These are phyloP conservation scores for Pilasporangium apinafurcum DNA, from an alignment of 352 stramenopile species.

Conservation along the genomic window DNA sequence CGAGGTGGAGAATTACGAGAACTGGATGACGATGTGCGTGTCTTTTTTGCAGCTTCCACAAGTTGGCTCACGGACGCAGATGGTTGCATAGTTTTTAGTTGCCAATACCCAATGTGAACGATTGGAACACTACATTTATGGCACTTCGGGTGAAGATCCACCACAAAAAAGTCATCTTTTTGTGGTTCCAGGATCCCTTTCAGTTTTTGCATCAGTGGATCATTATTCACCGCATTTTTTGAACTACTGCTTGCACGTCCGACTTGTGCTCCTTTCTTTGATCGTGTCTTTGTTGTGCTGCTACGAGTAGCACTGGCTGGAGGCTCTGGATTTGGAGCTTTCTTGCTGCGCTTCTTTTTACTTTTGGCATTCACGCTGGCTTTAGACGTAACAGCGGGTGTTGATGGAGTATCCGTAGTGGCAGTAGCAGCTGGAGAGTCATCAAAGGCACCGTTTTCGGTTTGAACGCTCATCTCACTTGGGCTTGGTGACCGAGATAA, in stretches of 20 bases:
- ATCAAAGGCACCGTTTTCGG: constrained; percentile 16
- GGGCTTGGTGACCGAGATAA: constrained; percentile 41
- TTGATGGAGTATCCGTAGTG: constrained; percentile 7
- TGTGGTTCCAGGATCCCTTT: constrained; percentile 97
- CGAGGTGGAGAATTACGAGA: constrained; percentile 58
- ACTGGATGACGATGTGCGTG: constrained; percentile 47
- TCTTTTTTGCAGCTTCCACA: constrained; percentile 77
- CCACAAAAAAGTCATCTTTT: constrained; percentile 99
- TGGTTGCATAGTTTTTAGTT: constrained; percentile 65
- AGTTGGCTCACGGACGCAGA: constrained; percentile 64
- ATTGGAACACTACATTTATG: constrained; percentile 86
- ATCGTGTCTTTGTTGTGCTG: constrained; percentile 62
- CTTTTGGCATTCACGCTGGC: constrained; percentile 26
- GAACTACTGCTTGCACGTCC: constrained; percentile 34
- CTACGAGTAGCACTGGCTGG: constrained; percentile 38
- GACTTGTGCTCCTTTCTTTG: constrained; percentile 46
- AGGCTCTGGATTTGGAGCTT: constrained; percentile 53
- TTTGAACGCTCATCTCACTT: constrained; percentile 22
- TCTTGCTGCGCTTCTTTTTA: constrained; percentile 81
- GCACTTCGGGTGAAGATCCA: constrained; percentile 88
- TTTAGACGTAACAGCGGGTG: constrained; percentile 15
- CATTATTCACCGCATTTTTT: constrained; percentile 79
- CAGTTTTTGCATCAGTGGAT: constrained; percentile 97
- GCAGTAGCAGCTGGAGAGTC: constrained; percentile 6
- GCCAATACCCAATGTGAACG: constrained; percentile 83